Conservation (phyloP, 768 basidiomycete species). For the Agaricus sinodeliciosus region DNA sequence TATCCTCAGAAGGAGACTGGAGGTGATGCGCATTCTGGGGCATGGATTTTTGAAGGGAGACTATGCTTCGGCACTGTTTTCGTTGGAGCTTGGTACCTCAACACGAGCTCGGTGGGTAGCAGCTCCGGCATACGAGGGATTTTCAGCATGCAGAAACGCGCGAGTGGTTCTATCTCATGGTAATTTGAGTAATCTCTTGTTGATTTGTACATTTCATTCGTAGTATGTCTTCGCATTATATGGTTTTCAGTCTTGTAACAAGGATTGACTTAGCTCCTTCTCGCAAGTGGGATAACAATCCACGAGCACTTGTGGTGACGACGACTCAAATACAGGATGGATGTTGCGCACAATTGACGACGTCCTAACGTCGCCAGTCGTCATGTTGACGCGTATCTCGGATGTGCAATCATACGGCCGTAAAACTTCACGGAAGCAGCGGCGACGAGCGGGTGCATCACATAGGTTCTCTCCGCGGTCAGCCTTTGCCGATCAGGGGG, state of each 20-base stretch:
- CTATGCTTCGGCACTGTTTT: constrained; percentile 41
- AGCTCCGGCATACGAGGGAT: constrained; percentile 39
- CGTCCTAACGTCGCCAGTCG: no score
- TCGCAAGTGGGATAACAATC: background rate
- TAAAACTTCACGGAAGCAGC: no score
- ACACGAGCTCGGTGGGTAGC: background rate
- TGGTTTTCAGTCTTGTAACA: background rate
- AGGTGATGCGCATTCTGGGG: constrained; percentile 31
- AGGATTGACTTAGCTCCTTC: background rate
- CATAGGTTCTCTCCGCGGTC: background rate
- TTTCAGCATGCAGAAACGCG: constrained; percentile 41
- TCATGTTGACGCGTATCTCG: no score
- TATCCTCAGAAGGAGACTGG: constrained; percentile 32
- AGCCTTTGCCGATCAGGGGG: constrained; percentile 7
- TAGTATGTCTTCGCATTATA: background rate
- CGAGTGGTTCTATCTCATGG: constrained; percentile 25
- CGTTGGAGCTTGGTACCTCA: constrained; percentile 44
- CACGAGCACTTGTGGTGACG: background rate
- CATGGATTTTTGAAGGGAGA: constrained; percentile 55
- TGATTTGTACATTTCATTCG: constrained; percentile 2
- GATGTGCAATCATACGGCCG: no score
- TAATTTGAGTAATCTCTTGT: background rate
- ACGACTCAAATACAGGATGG: background rate
- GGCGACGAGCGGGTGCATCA: background rate
- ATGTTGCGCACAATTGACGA: background rate